These are phyloP conservation scores for Xylariaceae sp. DNA, from an alignment of 2,329 filamentous ascomycete species.

Conservation along the genomic window DNA sequence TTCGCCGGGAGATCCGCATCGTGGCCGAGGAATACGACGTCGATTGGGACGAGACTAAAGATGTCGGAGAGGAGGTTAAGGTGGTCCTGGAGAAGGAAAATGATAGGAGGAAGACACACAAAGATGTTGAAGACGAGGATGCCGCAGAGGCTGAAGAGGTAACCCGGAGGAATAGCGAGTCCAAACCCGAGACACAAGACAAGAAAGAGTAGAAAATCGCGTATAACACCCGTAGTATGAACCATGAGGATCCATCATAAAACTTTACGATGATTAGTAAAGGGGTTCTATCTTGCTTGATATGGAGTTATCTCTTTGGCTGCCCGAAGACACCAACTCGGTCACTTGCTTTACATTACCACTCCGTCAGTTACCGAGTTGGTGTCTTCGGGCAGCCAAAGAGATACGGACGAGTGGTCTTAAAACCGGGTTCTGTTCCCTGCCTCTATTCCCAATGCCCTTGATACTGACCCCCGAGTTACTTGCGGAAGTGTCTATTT, in stretches of 20 bases:
- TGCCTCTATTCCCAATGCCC: background rate
- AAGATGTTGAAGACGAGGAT: conserved; percentile 39
- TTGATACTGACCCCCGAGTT: background rate
- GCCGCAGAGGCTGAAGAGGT: conserved; percentile 36
- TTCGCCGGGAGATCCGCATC: conserved; percentile 73
- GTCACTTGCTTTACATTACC: too few relatives aligned
- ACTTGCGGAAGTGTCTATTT: background rate
- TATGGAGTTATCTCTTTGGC: too few relatives aligned
- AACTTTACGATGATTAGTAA: background rate
- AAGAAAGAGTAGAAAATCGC: conserved; percentile 4
- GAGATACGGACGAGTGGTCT: background rate
- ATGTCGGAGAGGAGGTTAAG: conserved; percentile 59
- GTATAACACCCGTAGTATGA: conserved; percentile 1
- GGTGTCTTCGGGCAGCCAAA: too few relatives aligned
- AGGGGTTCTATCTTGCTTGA: background rate
- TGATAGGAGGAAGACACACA: conserved; percentile 36
- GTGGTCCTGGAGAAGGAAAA: conserved; percentile 53
- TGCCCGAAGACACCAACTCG: too few relatives aligned
- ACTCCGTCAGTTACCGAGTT: too few relatives aligned
- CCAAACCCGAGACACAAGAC: conserved; percentile 11
- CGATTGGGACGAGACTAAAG: conserved; percentile 70
- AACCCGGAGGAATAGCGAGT: conserved; percentile 26
- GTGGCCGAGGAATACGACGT: conserved; percentile 86
- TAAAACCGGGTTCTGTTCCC: background rate
- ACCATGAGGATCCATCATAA: background rate